Evolutionary conservation across 2,329 filamentous ascomycete genomes (phyloP).

Genomic region (Pseudogymnoascus sp.): DNA sequence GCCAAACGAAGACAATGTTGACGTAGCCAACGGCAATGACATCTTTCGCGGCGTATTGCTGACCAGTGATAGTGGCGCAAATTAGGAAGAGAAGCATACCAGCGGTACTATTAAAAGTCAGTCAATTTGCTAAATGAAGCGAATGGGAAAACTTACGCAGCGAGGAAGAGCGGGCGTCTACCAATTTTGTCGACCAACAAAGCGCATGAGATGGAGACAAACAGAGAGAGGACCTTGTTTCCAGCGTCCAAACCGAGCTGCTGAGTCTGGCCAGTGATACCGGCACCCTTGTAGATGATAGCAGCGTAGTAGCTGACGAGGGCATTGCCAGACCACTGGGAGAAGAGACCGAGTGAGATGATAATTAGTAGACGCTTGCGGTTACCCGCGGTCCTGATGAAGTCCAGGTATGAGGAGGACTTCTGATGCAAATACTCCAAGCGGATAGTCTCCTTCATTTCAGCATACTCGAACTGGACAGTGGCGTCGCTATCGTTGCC

Average conservation of each 20-base stretch:
- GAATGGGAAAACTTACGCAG: conserved; percentile 5
- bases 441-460: conserved; percentile 25
- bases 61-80: conserved; percentile 39
- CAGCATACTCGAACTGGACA: conserved; percentile 39
- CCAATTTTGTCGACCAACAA: conserved; percentile 46
- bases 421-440: conserved; percentile 34
- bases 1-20: conserved; percentile 39
- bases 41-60: conserved; percentile 34
- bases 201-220: conserved; percentile 46
- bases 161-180: conserved; percentile 47
- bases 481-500: conserved; percentile 42
- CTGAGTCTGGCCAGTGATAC: conserved; percentile 38
- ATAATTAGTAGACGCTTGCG: conserved; percentile 56
- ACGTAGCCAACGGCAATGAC: conserved; percentile 26
- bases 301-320: conserved; percentile 62
- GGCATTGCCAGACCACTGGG: conserved; percentile 63
- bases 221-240: neutral
- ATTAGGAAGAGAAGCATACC: conserved; percentile 37
- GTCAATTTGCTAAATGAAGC: neutral
- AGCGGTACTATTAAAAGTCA: conserved; percentile 25
- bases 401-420: conserved; percentile 48
- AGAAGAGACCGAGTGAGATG: conserved; percentile 57
- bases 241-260: conserved; percentile 12
- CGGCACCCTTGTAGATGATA: conserved; percentile 53
- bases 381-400: conserved; percentile 49